These are phyloP conservation scores for Fomitopsis serialis DNA, from an alignment of 768 basidiomycete species.

Conservation along the genomic window DNA sequence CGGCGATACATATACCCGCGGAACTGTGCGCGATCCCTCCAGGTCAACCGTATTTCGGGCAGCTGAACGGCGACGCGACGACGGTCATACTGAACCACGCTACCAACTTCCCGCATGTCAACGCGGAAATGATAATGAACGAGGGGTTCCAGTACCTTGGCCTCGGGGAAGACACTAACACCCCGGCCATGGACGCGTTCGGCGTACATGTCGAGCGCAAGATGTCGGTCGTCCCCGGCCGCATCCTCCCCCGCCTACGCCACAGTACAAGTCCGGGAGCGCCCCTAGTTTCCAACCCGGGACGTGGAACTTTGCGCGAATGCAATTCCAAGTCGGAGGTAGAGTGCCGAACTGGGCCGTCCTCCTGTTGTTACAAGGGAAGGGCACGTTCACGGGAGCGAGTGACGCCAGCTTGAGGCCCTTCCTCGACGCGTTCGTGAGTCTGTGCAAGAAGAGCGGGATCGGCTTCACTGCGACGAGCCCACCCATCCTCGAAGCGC, in stretches of 20 bases:
- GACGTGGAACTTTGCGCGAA: neutral
- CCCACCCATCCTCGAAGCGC: slow-evolving; percentile 31
- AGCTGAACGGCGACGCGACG: slow-evolving; percentile 51
- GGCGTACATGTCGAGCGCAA: slow-evolving; percentile 45
- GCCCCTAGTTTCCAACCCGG: slow-evolving; percentile 1
- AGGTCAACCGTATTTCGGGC: slow-evolving; percentile 53
- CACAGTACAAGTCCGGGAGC: slow-evolving; percentile 46
- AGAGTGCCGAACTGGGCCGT: slow-evolving; percentile 58
- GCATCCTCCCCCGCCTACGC: slow-evolving; percentile 55
- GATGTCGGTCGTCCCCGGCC: slow-evolving; percentile 60
- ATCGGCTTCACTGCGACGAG: slow-evolving; percentile 37
- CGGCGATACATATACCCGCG: slow-evolving; percentile 45
- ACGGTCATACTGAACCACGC: slow-evolving; percentile 63
- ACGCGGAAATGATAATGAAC: slow-evolving; percentile 49
- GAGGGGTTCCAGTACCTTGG: slow-evolving; percentile 53
- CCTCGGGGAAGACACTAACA: slow-evolving; percentile 31
- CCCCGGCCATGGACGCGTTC: slow-evolving; percentile 44
- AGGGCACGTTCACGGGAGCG: slow-evolving; percentile 33
- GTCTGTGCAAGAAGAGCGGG: slow-evolving; percentile 55
- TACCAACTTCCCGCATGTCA: slow-evolving; percentile 51
- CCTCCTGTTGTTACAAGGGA: slow-evolving; percentile 53
- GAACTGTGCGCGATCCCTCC: slow-evolving; percentile 64
- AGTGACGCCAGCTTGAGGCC: slow-evolving; percentile 34
- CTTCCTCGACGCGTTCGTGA: slow-evolving; percentile 47
- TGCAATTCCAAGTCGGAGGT: slow-evolving; percentile 51